Evolutionary conservation across 805 yeast genomes (phyloP).

Genomic region (Suhomyces sp.): DNA sequence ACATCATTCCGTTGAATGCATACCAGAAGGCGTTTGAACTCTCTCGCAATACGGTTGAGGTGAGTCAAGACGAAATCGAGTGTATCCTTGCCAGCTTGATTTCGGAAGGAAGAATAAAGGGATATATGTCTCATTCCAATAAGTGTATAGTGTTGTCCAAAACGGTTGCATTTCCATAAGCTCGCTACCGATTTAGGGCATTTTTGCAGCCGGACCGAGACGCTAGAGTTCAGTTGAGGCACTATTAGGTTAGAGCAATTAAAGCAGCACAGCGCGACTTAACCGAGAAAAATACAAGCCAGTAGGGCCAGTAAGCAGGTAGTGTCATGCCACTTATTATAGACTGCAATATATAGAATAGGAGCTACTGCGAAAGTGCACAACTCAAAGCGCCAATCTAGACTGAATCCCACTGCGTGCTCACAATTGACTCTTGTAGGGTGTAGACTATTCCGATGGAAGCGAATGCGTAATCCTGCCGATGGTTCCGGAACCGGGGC

Average conservation of each 20-base stretch:
- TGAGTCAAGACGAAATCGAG: constrained; percentile 47
- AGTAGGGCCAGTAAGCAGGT: background rate
- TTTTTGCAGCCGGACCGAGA: background rate
- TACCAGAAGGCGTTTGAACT: constrained; percentile 44
- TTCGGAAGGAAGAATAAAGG: constrained; percentile 59
- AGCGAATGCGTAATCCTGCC: background rate
- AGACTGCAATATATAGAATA: background rate
- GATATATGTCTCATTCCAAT: constrained; percentile 77
- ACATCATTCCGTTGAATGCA: constrained; percentile 40
- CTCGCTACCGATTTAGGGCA: background rate
- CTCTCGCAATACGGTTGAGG: constrained; percentile 13
- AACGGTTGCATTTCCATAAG: constrained; percentile 63
- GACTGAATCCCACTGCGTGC: background rate
- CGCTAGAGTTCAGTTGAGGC: background rate
- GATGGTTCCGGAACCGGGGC: background rate
- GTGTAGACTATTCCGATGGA: background rate
- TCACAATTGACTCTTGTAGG: background rate
- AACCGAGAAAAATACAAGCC: background rate
- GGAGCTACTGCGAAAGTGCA: background rate
- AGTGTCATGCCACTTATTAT: background rate
- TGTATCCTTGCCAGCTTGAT: constrained; percentile 68
- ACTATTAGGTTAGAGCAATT: background rate
- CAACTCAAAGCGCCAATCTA: background rate
- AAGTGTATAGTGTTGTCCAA: constrained; percentile 74
- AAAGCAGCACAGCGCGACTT: background rate